Conservation (phyloP, 2,329 filamentous ascomycete species). For the Nemania bipapillata region DNA sequence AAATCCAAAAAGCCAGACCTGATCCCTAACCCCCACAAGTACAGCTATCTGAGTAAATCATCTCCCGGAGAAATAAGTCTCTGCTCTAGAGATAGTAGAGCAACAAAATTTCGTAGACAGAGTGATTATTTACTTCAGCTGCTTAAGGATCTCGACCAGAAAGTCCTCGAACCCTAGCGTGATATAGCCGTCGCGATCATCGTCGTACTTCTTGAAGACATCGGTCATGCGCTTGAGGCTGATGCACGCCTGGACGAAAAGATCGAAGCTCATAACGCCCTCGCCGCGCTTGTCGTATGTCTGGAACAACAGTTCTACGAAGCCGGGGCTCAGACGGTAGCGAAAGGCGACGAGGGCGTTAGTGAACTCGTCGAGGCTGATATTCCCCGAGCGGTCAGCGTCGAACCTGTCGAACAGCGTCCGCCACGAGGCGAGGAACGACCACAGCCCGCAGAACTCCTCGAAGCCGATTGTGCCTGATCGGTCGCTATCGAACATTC, state of each 20-base stretch:
- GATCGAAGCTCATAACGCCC: conserved; percentile 86
- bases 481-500: conserved; percentile 97
- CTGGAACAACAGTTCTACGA: conserved; percentile 84
- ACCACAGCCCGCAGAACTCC: conserved; percentile 96
- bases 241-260: conserved; percentile 98
- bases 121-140: conserved; percentile 61
- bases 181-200: conserved; percentile 93
- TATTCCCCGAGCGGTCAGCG: conserved; percentile 84
- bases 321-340: conserved; percentile 85
- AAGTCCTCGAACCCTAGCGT: conserved; percentile 86
- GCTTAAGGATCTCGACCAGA: conserved; percentile 73
- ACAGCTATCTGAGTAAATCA: conserved; percentile 11
- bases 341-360: conserved; percentile 93
- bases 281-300: conserved; percentile 84
- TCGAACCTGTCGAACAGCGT: conserved; percentile 96
- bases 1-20: conserved; percentile 1
- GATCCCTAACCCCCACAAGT: conserved; percentile 8
- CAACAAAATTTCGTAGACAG: not conserved
- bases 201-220: conserved; percentile 98
- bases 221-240: conserved; percentile 98
- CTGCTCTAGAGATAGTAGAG: not conserved
- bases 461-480: conserved; percentile 91
- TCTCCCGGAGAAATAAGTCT: not conserved
- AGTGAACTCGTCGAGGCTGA: conserved; percentile 85
- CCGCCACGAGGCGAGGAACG: conserved; percentile 93